Conservation (phyloP, 2,329 filamentous ascomycete species). For the Ceratocystis destructans region DNA sequence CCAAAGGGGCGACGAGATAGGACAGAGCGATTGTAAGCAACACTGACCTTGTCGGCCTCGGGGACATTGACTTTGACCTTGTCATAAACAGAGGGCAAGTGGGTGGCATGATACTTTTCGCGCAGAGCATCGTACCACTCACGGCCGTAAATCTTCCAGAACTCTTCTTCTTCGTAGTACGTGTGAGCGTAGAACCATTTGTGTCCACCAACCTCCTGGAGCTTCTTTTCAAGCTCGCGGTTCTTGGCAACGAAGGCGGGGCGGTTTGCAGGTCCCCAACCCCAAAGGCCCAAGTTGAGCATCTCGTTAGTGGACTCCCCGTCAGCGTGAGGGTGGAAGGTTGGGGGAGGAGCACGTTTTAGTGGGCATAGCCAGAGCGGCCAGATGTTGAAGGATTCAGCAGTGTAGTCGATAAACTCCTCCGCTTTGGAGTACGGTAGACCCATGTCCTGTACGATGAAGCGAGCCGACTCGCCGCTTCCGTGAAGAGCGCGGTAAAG, state of each 20-base stretch:
- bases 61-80: constrained; percentile 48
- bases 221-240: constrained; percentile 54
- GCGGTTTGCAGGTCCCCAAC: constrained; percentile 48
- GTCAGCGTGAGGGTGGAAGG: constrained; percentile 39
- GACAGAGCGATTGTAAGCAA: constrained; percentile 30
- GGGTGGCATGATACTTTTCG: constrained; percentile 46
- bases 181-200: constrained; percentile 84
- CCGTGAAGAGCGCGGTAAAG: constrained; percentile 59
- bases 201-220: constrained; percentile 56
- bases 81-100: constrained; percentile 54
- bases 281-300: constrained; percentile 65
- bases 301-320: constrained; percentile 27
- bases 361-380: constrained; percentile 48
- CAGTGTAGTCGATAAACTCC: constrained; percentile 42
- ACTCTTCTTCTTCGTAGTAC: constrained; percentile 62
- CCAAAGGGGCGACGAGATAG: constrained; percentile 42
- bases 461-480: constrained; percentile 48
- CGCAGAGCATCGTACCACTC: constrained; percentile 49
- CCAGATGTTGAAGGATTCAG: constrained; percentile 40
- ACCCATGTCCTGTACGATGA: constrained; percentile 55
- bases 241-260: constrained; percentile 55
- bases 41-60: constrained; percentile 30
- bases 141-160: constrained; percentile 49
- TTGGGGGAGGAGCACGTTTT: constrained; percentile 35
- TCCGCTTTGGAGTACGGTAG: constrained; percentile 40